A percentile compares a stretch with the other conserved stretches of the same genome.
phyloP scores from a whole-genome alignment of 495 filamentous ascomycete genomes.

The Podospora appendiculata region DNA sequence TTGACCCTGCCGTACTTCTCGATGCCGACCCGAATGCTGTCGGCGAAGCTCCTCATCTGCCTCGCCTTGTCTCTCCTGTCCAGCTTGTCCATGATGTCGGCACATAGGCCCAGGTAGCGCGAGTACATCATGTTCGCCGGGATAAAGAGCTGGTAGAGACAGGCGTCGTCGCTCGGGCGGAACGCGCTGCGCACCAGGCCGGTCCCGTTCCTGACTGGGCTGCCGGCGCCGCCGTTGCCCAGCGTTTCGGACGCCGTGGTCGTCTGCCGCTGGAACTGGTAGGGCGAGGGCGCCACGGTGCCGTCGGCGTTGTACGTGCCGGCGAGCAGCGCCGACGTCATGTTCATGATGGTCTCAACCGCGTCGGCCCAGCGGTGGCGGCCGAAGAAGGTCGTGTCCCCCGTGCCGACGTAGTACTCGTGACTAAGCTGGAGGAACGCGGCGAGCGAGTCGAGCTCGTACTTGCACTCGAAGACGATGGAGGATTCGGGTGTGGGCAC shows the following conservation, averaged over 20 bases:
- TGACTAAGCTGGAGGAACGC: conserved; percentile 53
- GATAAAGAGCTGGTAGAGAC: conserved; percentile 50
- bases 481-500: conserved; percentile 6
- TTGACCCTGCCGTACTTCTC: conserved; percentile 40
- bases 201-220: conserved; percentile 48
- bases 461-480: conserved; percentile 48
- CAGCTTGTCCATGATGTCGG: conserved; percentile 41
- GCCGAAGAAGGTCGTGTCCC: conserved; percentile 52
- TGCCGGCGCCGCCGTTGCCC: conserved; percentile 49
- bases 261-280: conserved; percentile 49
- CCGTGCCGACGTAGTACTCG: conserved; percentile 52
- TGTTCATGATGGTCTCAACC: conserved; percentile 40
- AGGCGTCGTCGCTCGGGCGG: conserved; percentile 55
- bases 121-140: conserved; percentile 67
- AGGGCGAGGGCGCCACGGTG: conserved; percentile 41
- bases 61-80: conserved; percentile 25
- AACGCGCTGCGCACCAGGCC: conserved; percentile 57
- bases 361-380: conserved; percentile 15
- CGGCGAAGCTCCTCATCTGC: conserved; percentile 46
- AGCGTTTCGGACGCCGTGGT: conserved; percentile 52
- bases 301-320: conserved; percentile 52
- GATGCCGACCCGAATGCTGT: conserved; percentile 40
- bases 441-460: conserved; percentile 61
- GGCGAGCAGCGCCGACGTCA: conserved; percentile 41
- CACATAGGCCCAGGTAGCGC: conserved; percentile 38